phyloP scores from a whole-genome alignment of 2,329 filamentous ascomycete species.

The Epicoccum sorghinum region DNA sequence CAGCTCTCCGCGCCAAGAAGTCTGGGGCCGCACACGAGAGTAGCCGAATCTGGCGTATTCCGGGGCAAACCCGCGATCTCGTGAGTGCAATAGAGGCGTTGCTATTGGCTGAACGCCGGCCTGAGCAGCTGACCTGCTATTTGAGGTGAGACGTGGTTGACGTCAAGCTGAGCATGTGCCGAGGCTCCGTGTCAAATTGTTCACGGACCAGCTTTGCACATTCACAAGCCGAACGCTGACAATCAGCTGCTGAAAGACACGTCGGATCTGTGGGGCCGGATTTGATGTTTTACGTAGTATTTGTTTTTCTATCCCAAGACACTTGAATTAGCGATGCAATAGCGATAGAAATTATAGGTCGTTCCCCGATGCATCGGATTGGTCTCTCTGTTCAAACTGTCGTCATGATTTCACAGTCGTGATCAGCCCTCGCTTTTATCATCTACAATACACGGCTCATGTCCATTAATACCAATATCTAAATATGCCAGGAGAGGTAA shows the following conservation, averaged over 20 bases:
- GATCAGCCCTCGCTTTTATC: background rate
- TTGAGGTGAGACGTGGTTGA: constrained; percentile 28
- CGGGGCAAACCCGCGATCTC: constrained; percentile 36
- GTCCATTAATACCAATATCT: background rate
- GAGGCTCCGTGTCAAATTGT: constrained; percentile 28
- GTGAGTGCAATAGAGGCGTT: constrained; percentile 32
- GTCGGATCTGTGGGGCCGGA: constrained; percentile 1
- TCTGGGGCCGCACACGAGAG: constrained; percentile 33
- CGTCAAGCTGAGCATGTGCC: constrained; percentile 37
- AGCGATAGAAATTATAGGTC: too few relatives aligned
- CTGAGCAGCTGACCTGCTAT: constrained; percentile 31
- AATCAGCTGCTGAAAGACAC: constrained; percentile 5
- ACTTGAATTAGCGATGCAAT: background rate
- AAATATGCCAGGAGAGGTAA: constrained; percentile 35
- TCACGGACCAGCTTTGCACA: constrained; percentile 7
- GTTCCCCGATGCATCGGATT: background rate
- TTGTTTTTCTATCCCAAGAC: background rate
- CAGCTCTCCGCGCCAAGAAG: constrained; percentile 35
- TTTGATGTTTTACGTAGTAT: background rate
- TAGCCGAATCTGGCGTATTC: constrained; percentile 35
- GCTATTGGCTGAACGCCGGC: constrained; percentile 33
- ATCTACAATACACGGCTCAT: background rate
- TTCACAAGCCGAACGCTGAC: constrained; percentile 20
- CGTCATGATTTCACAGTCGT: constrained; percentile 5
- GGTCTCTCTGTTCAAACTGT: background rate